These are phyloP conservation scores for Primulina tabacum DNA, from an alignment of 257 asterid species.

Conservation along the genomic window DNA sequence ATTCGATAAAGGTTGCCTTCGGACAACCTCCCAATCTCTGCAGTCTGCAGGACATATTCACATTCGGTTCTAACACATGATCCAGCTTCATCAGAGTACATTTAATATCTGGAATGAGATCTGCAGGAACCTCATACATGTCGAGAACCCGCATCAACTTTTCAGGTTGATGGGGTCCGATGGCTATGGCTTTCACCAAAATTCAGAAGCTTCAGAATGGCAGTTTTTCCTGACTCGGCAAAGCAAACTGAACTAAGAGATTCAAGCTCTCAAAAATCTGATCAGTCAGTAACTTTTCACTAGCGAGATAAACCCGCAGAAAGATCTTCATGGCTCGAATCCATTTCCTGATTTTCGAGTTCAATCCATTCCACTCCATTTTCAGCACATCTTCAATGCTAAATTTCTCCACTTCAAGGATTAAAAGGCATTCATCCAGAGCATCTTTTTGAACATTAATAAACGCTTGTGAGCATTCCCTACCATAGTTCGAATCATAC, in stretches of 20 bases:
- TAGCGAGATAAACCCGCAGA: constrained; percentile 72
- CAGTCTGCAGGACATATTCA: constrained; percentile 46
- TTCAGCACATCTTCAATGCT: constrained; percentile 85
- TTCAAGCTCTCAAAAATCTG: constrained; percentile 74
- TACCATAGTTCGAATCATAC: constrained; percentile 76
- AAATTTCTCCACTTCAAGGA: constrained; percentile 74
- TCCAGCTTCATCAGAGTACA: constrained; percentile 54
- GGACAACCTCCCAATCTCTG: constrained; percentile 70
- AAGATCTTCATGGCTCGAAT: constrained; percentile 81
- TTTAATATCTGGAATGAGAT: constrained; percentile 55
- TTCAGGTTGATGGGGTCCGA: constrained; percentile 83
- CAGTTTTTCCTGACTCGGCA: constrained; percentile 65
- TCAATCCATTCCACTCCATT: constrained; percentile 77
- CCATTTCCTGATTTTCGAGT: constrained; percentile 86
- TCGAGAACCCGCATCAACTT: constrained; percentile 77
- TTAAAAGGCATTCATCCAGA: constrained; percentile 74
- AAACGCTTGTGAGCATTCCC: constrained; percentile 76
- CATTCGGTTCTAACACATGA: constrained; percentile 51
- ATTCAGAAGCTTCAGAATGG: constrained; percentile 65
- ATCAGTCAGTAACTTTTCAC: constrained; percentile 71
- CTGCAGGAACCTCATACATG: constrained; percentile 81
- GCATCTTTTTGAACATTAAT: constrained; percentile 73
- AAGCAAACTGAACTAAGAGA: constrained; percentile 50
- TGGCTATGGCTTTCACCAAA: constrained; percentile 76
- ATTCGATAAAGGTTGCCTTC: constrained; percentile 72